phyloP scores from a whole-genome alignment of 2,329 filamentous ascomycete species.

The Cadophora luteo-olivacea region DNA sequence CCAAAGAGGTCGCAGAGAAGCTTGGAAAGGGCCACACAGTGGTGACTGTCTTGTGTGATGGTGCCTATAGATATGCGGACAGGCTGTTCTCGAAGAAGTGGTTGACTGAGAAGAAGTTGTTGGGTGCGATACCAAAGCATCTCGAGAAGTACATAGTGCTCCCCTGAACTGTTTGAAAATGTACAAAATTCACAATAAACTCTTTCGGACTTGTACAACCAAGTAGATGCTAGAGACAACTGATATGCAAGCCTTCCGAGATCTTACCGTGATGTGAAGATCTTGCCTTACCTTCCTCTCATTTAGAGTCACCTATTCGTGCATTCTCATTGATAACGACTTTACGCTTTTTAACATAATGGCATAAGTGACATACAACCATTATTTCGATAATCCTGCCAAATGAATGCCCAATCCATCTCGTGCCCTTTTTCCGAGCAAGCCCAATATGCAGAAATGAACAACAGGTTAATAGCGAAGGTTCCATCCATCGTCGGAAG shows the following conservation, averaged over 20 bases:
- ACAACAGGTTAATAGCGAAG: not conserved
- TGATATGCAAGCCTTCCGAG: too few relatives aligned
- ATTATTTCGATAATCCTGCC: not conserved
- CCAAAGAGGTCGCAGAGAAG: constrained; percentile 90
- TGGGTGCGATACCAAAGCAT: constrained; percentile 81
- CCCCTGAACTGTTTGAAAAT: constrained; percentile 56
- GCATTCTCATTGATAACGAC: constrained; percentile 10
- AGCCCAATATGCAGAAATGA: not conserved
- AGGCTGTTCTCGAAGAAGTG: constrained; percentile 90
- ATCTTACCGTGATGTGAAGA: too few relatives aligned
- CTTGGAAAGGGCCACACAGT: constrained; percentile 88
- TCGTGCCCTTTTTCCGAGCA: not conserved
- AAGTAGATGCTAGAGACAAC: too few relatives aligned
- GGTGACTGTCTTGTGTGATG: constrained; percentile 93
- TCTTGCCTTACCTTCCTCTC: not conserved
- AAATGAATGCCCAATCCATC: not conserved
- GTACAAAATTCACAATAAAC: not conserved
- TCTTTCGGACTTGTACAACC: too few relatives aligned
- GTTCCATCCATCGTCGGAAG: not conserved
- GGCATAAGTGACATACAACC: not conserved
- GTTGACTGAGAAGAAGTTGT: constrained; percentile 84
- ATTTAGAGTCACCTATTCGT: not conserved
- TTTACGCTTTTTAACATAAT: constrained; percentile 8
- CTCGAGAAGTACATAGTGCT: constrained; percentile 94
- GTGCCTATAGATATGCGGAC: constrained; percentile 97